These are phyloP conservation scores for Magnaporthiopsis poae DNA, from an alignment of 2,329 filamentous ascomycete genomes.

Conservation along the genomic window DNA sequence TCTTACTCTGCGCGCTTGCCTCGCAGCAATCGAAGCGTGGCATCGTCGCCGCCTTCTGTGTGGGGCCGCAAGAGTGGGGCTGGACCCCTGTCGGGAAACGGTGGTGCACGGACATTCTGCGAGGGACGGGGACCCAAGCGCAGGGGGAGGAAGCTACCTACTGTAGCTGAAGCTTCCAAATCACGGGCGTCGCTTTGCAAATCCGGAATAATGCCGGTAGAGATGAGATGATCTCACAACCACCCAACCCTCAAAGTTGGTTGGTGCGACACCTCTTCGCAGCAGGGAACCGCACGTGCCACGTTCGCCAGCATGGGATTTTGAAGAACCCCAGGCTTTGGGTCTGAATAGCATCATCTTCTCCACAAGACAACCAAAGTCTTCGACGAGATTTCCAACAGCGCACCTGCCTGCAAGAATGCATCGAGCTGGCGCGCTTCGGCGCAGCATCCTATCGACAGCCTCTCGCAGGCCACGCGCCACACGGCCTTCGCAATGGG, in stretches of 20 bases:
- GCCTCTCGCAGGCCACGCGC: not conserved
- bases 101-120: not conserved
- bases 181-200: not conserved
- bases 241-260: not conserved
- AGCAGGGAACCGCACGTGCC: not conserved
- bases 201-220: not conserved
- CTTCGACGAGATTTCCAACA: not conserved
- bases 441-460: not conserved
- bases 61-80: not conserved
- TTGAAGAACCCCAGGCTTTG: not conserved
- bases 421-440: constrained; percentile 4
- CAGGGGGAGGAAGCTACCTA: not conserved
- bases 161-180: not conserved
- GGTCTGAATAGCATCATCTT: not conserved
- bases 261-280: not conserved
- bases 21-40: not conserved
- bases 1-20: not conserved
- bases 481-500: constrained; percentile 12
- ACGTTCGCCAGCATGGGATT: not conserved
- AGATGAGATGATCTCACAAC: not conserved
- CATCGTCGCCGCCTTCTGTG: not conserved
- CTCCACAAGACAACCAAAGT: not conserved
- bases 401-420: not conserved
- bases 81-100: not conserved
- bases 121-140: not conserved